These are phyloP conservation scores for Lactarius trivialis DNA, from an alignment of 768 basidiomycete genomes.

Conservation along the genomic window DNA sequence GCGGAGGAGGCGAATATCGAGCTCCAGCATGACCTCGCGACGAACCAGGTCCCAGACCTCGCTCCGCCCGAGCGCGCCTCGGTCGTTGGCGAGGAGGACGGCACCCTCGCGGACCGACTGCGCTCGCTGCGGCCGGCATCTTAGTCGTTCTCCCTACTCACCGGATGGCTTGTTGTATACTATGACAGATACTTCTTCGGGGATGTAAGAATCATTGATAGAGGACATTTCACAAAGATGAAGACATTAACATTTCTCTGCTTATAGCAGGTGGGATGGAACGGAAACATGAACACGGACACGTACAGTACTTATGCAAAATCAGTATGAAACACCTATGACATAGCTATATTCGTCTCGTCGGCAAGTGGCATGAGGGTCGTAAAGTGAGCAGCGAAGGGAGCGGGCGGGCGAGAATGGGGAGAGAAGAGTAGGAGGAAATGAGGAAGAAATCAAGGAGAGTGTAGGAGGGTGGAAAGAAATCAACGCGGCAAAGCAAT, in stretches of 20 bases:
- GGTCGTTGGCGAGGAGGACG: conserved; percentile 66
- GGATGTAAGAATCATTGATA: not conserved
- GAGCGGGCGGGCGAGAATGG: not conserved
- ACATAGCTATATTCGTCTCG: not conserved
- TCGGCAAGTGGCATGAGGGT: not conserved
- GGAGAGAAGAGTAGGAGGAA: not conserved
- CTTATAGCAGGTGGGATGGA: not conserved
- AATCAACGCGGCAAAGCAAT: not conserved
- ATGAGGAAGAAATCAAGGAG: not conserved
- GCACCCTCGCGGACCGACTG: conserved; percentile 76
- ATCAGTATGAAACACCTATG: not conserved
- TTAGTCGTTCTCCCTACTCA: conserved; percentile 27
- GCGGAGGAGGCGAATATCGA: conserved; percentile 98
- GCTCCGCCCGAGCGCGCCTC: conserved; percentile 37
- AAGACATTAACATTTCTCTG: not conserved
- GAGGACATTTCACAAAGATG: not conserved
- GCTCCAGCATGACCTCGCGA: conserved; percentile 81
- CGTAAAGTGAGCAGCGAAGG: not conserved
- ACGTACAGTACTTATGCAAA: not conserved
- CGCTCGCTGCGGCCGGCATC: conserved; percentile 80
- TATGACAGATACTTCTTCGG: not conserved
- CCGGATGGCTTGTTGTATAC: not conserved
- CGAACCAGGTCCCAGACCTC: conserved; percentile 60
- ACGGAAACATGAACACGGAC: not conserved
- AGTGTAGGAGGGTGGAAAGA: not conserved